phyloP scores from a whole-genome alignment of 2,329 filamentous ascomycete species.

The Thermomyces lanuginosus region DNA sequence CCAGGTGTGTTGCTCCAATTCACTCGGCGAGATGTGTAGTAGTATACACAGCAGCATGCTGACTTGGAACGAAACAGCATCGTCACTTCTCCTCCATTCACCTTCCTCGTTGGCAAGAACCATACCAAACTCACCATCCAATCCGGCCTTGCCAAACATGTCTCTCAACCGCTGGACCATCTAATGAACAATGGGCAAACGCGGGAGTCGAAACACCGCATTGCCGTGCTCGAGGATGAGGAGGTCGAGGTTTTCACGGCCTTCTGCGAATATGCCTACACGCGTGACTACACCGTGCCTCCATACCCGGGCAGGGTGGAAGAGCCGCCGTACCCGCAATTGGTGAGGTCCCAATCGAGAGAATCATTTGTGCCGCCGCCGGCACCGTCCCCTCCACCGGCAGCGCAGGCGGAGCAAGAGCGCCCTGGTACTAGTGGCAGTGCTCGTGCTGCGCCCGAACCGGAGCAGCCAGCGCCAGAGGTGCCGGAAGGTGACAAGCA shows the following conservation, averaged over 20 bases:
- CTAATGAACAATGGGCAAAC: conserved; percentile 33
- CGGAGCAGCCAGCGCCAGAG: neutral
- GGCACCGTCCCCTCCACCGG: conserved; percentile 16
- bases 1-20: conserved; percentile 12
- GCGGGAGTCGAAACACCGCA: conserved; percentile 27
- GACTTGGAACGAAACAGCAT: conserved; percentile 16
- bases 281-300: conserved; percentile 30
- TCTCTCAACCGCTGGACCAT: conserved; percentile 28
- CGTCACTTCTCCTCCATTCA: conserved; percentile 28
- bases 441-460: neutral
- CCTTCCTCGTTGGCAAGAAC: conserved; percentile 30
- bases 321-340: no score
- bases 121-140: conserved; percentile 33
- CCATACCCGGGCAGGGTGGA: conserved; percentile 6
- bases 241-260: conserved; percentile 34
- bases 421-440: neutral
- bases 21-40: conserved; percentile 1
- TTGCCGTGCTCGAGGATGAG: conserved; percentile 30
- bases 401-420: conserved; percentile 5
- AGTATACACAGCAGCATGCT: neutral
- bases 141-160: conserved; percentile 27
- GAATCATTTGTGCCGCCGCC: conserved; percentile 13
- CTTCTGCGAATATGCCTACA: conserved; percentile 36
- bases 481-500: neutral
- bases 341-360: conserved; percentile 1